These are phyloP conservation scores for Sporothrix variecibatus DNA, from an alignment of 2,329 filamentous ascomycete species.

Conservation along the genomic window DNA sequence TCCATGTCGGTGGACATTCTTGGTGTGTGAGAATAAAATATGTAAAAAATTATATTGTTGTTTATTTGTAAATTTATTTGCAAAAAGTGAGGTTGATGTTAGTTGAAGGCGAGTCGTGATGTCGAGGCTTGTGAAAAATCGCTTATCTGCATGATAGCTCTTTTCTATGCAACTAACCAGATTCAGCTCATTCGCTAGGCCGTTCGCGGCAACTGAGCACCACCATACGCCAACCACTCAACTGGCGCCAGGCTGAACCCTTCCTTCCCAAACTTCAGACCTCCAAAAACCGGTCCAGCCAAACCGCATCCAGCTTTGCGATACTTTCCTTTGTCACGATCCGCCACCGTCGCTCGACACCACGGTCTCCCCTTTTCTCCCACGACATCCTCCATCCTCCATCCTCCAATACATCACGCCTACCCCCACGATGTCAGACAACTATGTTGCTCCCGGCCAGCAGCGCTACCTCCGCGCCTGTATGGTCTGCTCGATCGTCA, in stretches of 20 bases:
- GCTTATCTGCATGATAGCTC: background rate
- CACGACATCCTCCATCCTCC: background rate
- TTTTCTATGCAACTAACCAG: background rate
- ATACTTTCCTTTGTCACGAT: background rate
- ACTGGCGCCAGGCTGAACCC: background rate
- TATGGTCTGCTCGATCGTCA: slow-evolving; percentile 97
- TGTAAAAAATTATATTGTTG: background rate
- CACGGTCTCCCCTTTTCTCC: background rate
- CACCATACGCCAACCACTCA: background rate
- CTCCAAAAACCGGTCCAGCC: background rate
- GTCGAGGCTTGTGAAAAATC: background rate
- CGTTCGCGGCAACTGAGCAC: slow-evolving; percentile 14
- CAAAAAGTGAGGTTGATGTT: background rate
- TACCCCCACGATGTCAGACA: slow-evolving; percentile 48
- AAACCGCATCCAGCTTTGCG: background rate
- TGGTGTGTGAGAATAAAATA: background rate
- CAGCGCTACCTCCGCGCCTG: slow-evolving; percentile 90
- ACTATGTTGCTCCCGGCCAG: slow-evolving; percentile 72
- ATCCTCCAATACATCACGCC: background rate
- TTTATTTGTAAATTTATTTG: background rate
- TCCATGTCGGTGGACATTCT: background rate
- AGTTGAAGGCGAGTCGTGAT: background rate
- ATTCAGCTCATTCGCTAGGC: background rate
- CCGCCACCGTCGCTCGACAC: background rate
- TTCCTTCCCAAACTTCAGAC: background rate